phyloP scores from a whole-genome alignment of 2,329 filamentous ascomycete species.

The Aureobasidium sp. region DNA sequence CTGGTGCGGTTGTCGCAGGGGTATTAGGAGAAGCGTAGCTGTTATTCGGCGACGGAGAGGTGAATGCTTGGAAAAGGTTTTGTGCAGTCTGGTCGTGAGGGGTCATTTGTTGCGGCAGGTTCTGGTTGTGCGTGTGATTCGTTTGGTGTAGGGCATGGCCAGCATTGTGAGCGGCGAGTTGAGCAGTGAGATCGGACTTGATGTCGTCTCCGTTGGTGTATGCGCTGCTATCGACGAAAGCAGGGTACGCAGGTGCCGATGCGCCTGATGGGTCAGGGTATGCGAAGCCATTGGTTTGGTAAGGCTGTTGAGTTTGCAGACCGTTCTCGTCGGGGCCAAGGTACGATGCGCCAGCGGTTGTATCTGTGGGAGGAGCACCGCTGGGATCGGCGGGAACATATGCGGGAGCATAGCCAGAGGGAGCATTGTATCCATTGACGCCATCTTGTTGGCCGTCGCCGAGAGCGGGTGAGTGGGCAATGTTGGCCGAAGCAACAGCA shows the following conservation, averaged over 20 bases:
- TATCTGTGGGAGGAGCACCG: conserved; percentile 19
- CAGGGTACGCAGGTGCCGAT: conserved; percentile 21
- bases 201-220: conserved; percentile 16
- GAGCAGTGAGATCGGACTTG: conserved; percentile 16
- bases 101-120: conserved; percentile 7
- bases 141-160: conserved; percentile 14
- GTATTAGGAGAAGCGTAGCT: conserved; percentile 6
- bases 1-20: neutral
- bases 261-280: conserved; percentile 20
- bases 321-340: conserved; percentile 21
- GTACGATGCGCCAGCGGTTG: conserved; percentile 25
- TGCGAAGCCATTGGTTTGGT: conserved; percentile 15
- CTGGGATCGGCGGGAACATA: conserved; percentile 9
- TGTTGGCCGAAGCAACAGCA: conserved; percentile 31
- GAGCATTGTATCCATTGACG: conserved; percentile 16
- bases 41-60: conserved; percentile 8
- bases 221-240: conserved; percentile 9
- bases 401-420: conserved; percentile 12
- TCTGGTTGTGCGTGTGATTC: conserved; percentile 15
- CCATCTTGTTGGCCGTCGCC: neutral
- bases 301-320: conserved; percentile 23
- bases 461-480: conserved; percentile 10
- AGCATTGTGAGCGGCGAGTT: conserved; percentile 18
- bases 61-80: conserved; percentile 11
- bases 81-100: conserved; percentile 9